Percentiles rank a stretch among this genome's conserved stretches.
Conservation (phyloP, 192 early-diverging fungal genomes). For the Coemansia sp. region DNA sequence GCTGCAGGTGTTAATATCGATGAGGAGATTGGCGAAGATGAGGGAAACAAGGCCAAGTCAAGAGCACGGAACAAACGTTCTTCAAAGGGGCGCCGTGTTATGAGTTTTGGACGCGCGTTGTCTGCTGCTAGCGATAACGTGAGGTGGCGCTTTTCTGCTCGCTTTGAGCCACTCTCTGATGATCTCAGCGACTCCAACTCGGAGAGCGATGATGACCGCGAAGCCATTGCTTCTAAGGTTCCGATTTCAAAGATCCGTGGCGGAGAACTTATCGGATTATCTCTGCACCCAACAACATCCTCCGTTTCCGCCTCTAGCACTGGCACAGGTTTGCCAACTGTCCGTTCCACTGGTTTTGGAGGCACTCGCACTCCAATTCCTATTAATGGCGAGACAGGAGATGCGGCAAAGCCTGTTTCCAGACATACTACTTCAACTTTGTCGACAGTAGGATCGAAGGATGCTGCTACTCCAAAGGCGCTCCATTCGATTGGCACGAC, state of each 20-base stretch:
- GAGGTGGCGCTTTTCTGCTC: constrained; percentile 50
- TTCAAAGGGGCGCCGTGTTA: constrained; percentile 2
- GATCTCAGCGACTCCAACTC: constrained; percentile 20
- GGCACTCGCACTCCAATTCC: constrained; percentile 45
- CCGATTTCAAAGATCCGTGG: constrained; percentile 45
- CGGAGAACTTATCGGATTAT: constrained; percentile 51
- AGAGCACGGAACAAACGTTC: neutral
- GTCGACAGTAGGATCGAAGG: neutral
- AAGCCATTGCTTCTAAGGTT: constrained; percentile 46
- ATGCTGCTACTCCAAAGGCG: neutral
- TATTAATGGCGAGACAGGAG: constrained; percentile 30
- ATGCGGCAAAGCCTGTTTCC: neutral
- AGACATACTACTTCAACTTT: neutral
- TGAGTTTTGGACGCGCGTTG: constrained; percentile 11
- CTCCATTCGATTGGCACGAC: neutral
- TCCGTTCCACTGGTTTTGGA: constrained; percentile 49
- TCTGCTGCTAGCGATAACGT: constrained; percentile 18
- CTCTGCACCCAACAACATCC: constrained; percentile 27
- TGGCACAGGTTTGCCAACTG: constrained; percentile 2
- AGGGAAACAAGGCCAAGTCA: neutral
- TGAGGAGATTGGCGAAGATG: constrained; percentile 14
- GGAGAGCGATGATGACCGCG: constrained; percentile 49
- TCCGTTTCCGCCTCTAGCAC: constrained; percentile 3
- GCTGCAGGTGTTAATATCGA: constrained; percentile 19
- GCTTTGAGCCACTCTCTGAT: constrained; percentile 33